Conservation (phyloP, 2,329 filamentous ascomycete genomes). For the Leptodontidium sp. region DNA sequence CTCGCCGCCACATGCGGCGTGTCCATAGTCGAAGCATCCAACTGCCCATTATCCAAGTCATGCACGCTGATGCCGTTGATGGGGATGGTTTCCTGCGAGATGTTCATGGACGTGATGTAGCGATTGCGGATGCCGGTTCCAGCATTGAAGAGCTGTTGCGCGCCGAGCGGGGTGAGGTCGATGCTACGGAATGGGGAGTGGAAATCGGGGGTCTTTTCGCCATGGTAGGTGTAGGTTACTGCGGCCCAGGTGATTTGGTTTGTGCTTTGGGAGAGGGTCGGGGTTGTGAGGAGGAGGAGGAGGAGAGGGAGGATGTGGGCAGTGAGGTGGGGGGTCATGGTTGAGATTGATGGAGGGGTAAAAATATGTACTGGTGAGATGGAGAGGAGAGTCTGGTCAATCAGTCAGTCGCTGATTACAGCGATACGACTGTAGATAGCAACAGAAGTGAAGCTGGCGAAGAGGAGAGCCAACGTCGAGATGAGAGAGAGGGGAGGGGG, state of each 20-base stretch:
- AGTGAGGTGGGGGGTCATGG: neutral
- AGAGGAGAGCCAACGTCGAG: neutral
- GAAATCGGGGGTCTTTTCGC: constrained; percentile 59
- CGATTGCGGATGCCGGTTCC: constrained; percentile 58
- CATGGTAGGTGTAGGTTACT: constrained; percentile 51
- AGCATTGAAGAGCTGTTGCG: constrained; percentile 59
- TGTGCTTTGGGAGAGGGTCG: constrained; percentile 14
- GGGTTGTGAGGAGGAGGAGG: neutral
- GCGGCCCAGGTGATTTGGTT: constrained; percentile 42
- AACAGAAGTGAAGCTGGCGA: neutral
- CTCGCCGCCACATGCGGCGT: constrained; percentile 67
- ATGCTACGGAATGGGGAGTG: constrained; percentile 41
- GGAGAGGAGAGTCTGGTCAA: neutral
- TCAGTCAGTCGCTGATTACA: neutral
- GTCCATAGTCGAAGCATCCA: constrained; percentile 53
- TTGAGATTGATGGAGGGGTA: neutral
- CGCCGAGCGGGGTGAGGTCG: constrained; percentile 60
- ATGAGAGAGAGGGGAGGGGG: neutral
- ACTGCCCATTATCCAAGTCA: constrained; percentile 58
- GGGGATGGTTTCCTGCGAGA: constrained; percentile 46
- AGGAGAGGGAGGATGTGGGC: neutral
- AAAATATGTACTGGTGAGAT: neutral
- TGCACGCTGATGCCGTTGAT: constrained; percentile 54
- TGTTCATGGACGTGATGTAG: constrained; percentile 52
- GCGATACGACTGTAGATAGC: neutral